phyloP scores from a whole-genome alignment of 768 basidiomycete genomes.

The Boletus vinaceobasis region DNA sequence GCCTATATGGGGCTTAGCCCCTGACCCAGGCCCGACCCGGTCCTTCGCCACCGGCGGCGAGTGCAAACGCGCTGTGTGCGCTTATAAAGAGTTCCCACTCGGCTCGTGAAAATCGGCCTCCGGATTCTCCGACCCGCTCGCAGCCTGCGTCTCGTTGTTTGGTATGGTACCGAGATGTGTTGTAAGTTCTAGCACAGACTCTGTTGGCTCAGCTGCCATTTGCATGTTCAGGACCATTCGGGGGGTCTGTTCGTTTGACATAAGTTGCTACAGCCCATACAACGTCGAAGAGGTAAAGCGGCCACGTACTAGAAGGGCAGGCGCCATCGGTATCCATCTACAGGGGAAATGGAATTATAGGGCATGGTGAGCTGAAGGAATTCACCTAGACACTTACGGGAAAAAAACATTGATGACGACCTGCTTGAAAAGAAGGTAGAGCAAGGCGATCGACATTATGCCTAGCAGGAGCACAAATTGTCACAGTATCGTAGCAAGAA shows the following conservation, averaged over 20 bases:
- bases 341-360: not conserved
- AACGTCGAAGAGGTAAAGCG: not conserved
- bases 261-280: not conserved
- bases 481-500: not conserved
- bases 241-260: slow-evolving; percentile 10
- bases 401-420: slow-evolving; percentile 13
- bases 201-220: slow-evolving; percentile 6
- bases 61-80: no score
- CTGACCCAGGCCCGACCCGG: no score
- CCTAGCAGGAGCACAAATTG: not conserved
- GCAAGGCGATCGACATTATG: not conserved
- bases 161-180: not conserved
- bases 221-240: slow-evolving; percentile 22
- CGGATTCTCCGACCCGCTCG: not conserved
- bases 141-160: not conserved
- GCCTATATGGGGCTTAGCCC: no score
- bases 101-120: not conserved
- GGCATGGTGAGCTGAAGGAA: not conserved
- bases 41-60: no score
- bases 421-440: slow-evolving; percentile 3
- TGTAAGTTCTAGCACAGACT: slow-evolving; percentile 10
- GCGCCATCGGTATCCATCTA: slow-evolving; percentile 13
- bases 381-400: slow-evolving; percentile 8
- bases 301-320: slow-evolving; percentile 15
- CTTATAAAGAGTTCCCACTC: not conserved